These are phyloP conservation scores for Alternaria atra DNA, from an alignment of 2,329 filamentous ascomycete species.

Conservation along the genomic window DNA sequence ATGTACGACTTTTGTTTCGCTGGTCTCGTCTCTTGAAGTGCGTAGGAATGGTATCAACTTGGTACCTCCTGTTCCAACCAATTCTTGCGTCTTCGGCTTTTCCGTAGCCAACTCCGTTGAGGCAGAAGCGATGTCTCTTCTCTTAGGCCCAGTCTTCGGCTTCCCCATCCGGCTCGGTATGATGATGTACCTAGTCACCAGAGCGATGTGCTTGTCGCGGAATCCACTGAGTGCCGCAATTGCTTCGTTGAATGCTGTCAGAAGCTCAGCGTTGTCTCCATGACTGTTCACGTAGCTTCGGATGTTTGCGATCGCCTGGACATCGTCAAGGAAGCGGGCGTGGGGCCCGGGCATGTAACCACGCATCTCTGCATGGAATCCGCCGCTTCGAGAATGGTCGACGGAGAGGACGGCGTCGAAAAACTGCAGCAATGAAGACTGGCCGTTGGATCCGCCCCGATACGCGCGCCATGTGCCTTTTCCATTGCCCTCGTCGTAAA, in stretches of 20 bases:
- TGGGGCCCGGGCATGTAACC: conserved; percentile 65
- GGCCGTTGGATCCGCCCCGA: conserved; percentile 64
- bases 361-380: conserved; percentile 58
- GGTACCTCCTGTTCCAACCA: conserved; percentile 63
- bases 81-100: conserved; percentile 46
- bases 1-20: conserved; percentile 45
- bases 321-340: conserved; percentile 59
- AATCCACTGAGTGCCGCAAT: conserved; percentile 57
- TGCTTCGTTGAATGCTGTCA: conserved; percentile 58
- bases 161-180: conserved; percentile 50
- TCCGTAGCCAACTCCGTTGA: conserved; percentile 52
- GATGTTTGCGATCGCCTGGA: conserved; percentile 58
- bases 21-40: conserved; percentile 62
- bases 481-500: conserved; percentile 61
- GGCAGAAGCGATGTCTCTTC: conserved; percentile 57
- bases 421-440: conserved; percentile 64
- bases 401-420: conserved; percentile 64
- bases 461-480: conserved; percentile 61
- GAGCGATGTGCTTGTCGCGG: conserved; percentile 62
- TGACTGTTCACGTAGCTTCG: conserved; percentile 54
- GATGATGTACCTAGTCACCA: conserved; percentile 64
- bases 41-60: conserved; percentile 63
- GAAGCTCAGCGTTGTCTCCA: conserved; percentile 46
- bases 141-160: conserved; percentile 29
- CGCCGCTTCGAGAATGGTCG: conserved; percentile 54